phyloP scores from a whole-genome alignment of 352 stramenopile genomes.

The Phytophthora sojae region DNA sequence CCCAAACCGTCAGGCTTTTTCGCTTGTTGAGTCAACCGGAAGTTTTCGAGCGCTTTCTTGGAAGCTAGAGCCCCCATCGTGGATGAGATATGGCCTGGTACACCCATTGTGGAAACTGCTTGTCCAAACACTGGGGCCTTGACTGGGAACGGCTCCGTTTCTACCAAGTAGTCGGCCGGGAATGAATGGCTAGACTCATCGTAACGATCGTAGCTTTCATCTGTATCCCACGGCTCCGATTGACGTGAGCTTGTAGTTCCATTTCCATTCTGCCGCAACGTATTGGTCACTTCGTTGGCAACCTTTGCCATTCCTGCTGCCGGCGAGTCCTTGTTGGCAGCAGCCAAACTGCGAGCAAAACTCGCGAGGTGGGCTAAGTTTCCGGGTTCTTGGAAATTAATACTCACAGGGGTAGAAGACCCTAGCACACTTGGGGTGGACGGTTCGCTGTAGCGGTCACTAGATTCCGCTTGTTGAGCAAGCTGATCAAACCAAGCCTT shows the following conservation, averaged over 20 bases:
- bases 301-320: constrained; percentile 47
- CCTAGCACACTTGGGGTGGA: constrained; percentile 38
- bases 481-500: constrained; percentile 85
- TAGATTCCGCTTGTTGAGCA: constrained; percentile 49
- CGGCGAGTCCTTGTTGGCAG: constrained; percentile 32
- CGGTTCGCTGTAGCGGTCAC: constrained; percentile 54
- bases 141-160: constrained; percentile 31
- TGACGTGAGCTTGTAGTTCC: constrained; percentile 43
- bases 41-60: constrained; percentile 67
- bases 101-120: constrained; percentile 38
- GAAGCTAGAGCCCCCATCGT: constrained; percentile 75
- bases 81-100: constrained; percentile 53
- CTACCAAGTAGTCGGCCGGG: constrained; percentile 53
- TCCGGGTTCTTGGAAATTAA: constrained; percentile 68
- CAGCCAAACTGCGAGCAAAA: constrained; percentile 70
- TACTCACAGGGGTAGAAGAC: constrained; percentile 27
- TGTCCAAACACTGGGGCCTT: constrained; percentile 23
- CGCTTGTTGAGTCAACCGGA: constrained; percentile 67
- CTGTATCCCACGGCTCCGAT: constrained; percentile 67
- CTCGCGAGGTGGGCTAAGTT: constrained; percentile 77
- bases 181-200: constrained; percentile 77
- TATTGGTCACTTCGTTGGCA: constrained; percentile 84
- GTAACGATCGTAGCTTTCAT: constrained; percentile 69
- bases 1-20: constrained; percentile 69
- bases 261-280: constrained; percentile 45